These are phyloP conservation scores for Cryphonectria japonica DNA, from an alignment of 2,329 filamentous ascomycete genomes.

Conservation along the genomic window DNA sequence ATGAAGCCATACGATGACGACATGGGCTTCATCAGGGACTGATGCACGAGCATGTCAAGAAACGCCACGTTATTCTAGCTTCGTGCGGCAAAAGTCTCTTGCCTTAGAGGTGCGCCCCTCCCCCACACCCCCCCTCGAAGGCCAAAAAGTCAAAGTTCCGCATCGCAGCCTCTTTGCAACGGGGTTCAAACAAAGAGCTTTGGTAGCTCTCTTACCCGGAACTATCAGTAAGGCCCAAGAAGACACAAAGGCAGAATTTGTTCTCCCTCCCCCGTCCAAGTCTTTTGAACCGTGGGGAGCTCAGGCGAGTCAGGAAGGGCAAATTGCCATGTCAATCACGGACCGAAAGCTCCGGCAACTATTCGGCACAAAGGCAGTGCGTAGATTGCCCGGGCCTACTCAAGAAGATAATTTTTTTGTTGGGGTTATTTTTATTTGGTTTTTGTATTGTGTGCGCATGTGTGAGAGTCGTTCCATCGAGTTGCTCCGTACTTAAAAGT, in stretches of 20 bases:
- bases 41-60: constrained; percentile 6
- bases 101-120: neutral
- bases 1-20: neutral
- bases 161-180: neutral
- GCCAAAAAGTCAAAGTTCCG: neutral
- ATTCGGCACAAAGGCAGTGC: neutral
- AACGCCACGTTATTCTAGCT: neutral
- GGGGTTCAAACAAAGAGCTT: neutral
- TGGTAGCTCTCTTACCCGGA: neutral
- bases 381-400: neutral
- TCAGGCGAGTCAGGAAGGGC: neutral
- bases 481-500: neutral
- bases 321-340: neutral
- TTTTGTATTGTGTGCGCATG: too few relatives aligned
- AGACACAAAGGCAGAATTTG: neutral
- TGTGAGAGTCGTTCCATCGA: neutral
- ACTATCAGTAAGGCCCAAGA: neutral
- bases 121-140: neutral
- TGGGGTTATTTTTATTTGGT: neutral
- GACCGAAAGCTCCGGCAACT: constrained; percentile 6
- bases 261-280: neutral
- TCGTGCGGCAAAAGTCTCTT: neutral
- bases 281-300: neutral
- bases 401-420: neutral
- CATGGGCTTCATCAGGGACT: neutral